Base-by-base conservation (phyloP, 371 early-diverging fungal genomes). In the Catenaria anguillulae region DNA sequence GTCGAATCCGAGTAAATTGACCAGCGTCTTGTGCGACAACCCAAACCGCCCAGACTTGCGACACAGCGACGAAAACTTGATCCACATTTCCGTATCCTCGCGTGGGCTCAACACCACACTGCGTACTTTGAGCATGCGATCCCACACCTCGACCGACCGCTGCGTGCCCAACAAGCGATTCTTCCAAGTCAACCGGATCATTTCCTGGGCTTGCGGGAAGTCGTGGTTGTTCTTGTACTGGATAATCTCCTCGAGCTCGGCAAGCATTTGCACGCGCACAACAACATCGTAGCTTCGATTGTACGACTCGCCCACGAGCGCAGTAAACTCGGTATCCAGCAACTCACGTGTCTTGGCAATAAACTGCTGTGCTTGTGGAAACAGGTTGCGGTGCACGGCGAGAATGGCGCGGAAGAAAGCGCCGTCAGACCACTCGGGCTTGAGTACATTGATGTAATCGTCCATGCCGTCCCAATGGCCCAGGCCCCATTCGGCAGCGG, bases 161-260 rank as follows among this genome's bases (percentile, higher is more conserved):
- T 95, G 92, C 69, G 90, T 88, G 1, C 94, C 95, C 64, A 84
- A 81, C 62, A 97, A 68, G 50, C 86, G 81, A 61, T 79, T 82
- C 74, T 86, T 86, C 97, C 97, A 97, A 0, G 93, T 90, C 37
- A 83, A 79, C 33, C 90, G 77, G 42, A 95, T 91, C 0, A 82
- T 75, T 2, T 68, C 74, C 65, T 90, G 93, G 10, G 84, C 77
- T 55, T 93, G 89, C 3, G 83, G 80, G 60, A 90, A 86, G 62
- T 91, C 91, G 10, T 83, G 77, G 21, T 79, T 74, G 58, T 86
- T 84, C 66, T 93, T 94, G 73, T 90, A 97, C 2, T 73, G 71
- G 34, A 98, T 88, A 67, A 93, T 89, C 70, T 98, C 98, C 70
- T 98, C 98, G 52, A 98, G 72, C 67, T 98, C 98, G 0, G 94